A percentile compares a stretch with the other conserved stretches of the same genome.
Evolutionary conservation across 75 land plant genomes (phyloP).

Genomic region (Isoetes taiwanensis): DNA sequence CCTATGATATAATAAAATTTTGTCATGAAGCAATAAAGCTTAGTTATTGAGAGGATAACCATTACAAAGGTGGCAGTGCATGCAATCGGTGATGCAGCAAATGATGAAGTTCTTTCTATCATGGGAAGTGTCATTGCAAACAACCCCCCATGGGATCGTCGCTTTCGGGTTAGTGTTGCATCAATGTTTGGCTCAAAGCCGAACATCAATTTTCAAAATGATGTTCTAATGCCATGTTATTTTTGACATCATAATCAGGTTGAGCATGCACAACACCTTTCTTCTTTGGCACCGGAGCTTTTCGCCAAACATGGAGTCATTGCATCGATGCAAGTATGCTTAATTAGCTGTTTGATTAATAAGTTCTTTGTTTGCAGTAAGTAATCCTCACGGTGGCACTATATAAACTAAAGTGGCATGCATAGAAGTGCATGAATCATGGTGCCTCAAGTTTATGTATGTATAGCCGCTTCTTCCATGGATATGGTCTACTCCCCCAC

Average conservation of each 20-base stretch:
- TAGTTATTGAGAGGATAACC: too few species aligned
- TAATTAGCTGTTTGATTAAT: too few species aligned
- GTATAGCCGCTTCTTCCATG: too few species aligned
- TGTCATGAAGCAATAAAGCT: too few species aligned
- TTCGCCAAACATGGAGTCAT: constrained; percentile 47
- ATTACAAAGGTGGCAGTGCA: constrained; percentile 92
- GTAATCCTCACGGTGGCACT: too few species aligned
- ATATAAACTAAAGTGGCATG: too few species aligned
- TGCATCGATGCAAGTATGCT: constrained; percentile 74
- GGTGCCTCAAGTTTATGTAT: neutral
- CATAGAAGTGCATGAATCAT: neutral
- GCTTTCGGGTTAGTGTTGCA: constrained; percentile 49
- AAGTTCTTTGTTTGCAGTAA: too few species aligned
- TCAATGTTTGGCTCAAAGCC: neutral
- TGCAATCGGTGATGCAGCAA: constrained; percentile 97
- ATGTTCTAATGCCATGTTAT: neutral
- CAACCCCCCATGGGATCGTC: constrained; percentile 53
- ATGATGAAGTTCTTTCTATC: constrained; percentile 60
- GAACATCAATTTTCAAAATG: neutral
- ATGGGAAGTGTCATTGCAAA: constrained; percentile 27
- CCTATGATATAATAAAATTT: too few species aligned
- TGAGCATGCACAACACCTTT: constrained; percentile 90
- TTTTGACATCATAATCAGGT: constrained; percentile 30
- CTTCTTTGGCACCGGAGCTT: constrained; percentile 28
- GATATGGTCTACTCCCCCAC: too few species aligned